These are phyloP conservation scores for Viola odorata DNA, from an alignment of 345 rosid species.

Conservation along the genomic window DNA sequence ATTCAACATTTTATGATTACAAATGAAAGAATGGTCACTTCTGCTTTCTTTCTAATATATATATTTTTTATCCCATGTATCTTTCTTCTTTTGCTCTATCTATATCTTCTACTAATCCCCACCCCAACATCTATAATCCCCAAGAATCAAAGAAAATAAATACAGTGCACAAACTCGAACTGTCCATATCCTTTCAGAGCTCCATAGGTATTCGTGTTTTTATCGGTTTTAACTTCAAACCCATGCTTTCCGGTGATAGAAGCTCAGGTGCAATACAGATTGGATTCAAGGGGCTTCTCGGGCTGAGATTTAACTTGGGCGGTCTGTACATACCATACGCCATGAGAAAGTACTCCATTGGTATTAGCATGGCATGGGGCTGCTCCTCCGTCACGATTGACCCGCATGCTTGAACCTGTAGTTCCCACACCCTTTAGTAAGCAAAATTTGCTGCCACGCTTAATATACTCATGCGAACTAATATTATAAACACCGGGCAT, in stretches of 20 bases:
- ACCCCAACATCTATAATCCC: not conserved
- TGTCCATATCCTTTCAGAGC: conserved; percentile 6
- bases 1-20: conserved; percentile 13
- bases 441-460: not conserved
- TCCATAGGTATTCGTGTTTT: conserved; percentile 45
- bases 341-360: conserved; percentile 82
- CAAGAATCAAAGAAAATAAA: conserved; percentile 17
- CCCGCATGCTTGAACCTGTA: conserved; percentile 92
- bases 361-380: conserved; percentile 95
- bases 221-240: conserved; percentile 90
- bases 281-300: conserved; percentile 87
- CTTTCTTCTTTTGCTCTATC: conserved; percentile 19
- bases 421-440: not conserved
- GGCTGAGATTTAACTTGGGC: conserved; percentile 60
- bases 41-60: conserved; percentile 19
- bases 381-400: conserved; percentile 95
- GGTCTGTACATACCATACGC: conserved; percentile 78
- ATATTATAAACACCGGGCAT: not conserved
- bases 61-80: conserved; percentile 7
- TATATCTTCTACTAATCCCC: conserved; percentile 25
- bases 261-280: conserved; percentile 81
- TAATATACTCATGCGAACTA: not conserved
- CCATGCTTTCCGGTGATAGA: conserved; percentile 98
- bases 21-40: conserved; percentile 29
- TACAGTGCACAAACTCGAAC: conserved; percentile 16